phyloP scores from a whole-genome alignment of 768 basidiomycete species.

The Chlorophyllum brunneum region DNA sequence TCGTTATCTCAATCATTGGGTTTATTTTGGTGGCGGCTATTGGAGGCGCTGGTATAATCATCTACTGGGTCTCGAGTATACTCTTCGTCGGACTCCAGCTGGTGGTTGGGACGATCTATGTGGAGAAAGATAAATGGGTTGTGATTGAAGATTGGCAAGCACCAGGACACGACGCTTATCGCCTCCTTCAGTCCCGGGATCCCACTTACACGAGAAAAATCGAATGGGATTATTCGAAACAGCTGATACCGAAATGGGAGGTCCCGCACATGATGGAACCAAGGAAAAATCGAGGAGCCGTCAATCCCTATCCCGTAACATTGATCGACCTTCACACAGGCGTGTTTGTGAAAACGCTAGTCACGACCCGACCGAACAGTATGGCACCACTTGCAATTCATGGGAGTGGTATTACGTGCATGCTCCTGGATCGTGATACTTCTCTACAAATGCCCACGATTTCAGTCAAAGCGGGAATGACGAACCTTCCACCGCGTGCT shows the following conservation, averaged over 20 bases:
- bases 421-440: constrained; percentile 15
- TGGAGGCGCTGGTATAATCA: neutral
- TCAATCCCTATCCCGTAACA: neutral
- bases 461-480: constrained; percentile 17
- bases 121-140: constrained; percentile 10
- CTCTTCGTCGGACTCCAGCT: neutral
- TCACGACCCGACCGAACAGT: constrained; percentile 8
- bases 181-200: constrained; percentile 13
- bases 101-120: constrained; percentile 3
- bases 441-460: neutral
- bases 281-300: neutral
- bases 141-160: constrained; percentile 10
- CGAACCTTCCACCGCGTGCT: constrained; percentile 18
- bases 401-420: constrained; percentile 18
- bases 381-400: constrained; percentile 15
- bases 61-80: neutral
- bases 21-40: neutral
- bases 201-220: neutral
- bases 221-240: constrained; percentile 10
- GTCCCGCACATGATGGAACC: neutral
- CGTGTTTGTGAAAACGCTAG: constrained; percentile 4
- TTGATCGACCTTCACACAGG: constrained; percentile 7
- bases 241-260: constrained; percentile 6
- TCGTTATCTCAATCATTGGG: neutral
- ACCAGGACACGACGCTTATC: constrained; percentile 3